Conservation (phyloP, 2,329 filamentous ascomycete genomes). For the Colletotrichum sp. region DNA sequence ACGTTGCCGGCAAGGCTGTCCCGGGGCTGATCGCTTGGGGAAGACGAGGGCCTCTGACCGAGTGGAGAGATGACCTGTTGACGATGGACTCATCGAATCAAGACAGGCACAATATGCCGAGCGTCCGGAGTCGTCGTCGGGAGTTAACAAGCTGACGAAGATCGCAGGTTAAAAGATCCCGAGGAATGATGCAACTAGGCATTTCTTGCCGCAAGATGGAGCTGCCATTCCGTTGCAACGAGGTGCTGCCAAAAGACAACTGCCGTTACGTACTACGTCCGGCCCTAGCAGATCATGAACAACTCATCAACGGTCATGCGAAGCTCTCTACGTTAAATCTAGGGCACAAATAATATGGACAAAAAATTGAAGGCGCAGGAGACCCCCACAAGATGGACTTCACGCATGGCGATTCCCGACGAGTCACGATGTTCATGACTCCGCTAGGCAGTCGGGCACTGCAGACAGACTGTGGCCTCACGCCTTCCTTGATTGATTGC, state of each 20-base stretch:
- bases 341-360: not conserved
- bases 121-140: not conserved
- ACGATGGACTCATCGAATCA: not conserved
- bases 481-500: not conserved
- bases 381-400: not conserved
- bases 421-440: not conserved
- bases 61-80: not conserved
- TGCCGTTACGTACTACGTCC: not conserved
- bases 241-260: not conserved
- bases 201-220: not conserved
- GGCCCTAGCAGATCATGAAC: not conserved
- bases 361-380: not conserved
- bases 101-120: not conserved
- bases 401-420: not conserved
- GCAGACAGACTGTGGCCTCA: not conserved
- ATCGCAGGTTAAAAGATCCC: not conserved
- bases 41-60: not conserved
- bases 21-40: slow-evolving; percentile 11
- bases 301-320: not conserved
- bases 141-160: not conserved
- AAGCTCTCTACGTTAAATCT: not conserved
- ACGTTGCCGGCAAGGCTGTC: slow-evolving; percentile 9
- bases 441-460: not conserved
- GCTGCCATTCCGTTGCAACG: not conserved
- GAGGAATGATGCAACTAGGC: not conserved